Conservation (phyloP, 257 asterid genomes). For the Salvia hispanica region DNA sequence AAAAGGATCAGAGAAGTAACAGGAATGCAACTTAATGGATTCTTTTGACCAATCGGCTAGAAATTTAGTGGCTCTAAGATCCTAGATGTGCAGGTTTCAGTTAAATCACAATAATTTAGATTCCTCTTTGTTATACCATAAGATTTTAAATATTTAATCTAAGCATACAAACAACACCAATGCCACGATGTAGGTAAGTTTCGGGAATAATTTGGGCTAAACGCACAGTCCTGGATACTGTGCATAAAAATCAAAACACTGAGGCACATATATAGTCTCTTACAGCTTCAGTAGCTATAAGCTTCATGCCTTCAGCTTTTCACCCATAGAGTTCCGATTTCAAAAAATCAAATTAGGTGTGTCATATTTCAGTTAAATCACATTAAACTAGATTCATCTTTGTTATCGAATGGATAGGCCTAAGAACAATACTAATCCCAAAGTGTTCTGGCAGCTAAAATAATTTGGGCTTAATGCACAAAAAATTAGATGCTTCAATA, state of each 20-base stretch:
- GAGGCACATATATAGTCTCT: no score
- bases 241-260: no score
- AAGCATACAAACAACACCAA: not conserved
- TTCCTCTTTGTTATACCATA: slow-evolving; percentile 9
- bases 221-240: no score
- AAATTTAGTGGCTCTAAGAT: slow-evolving; percentile 5
- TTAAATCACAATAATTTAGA: slow-evolving; percentile 8
- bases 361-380: no score
- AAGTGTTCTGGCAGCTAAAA: not conserved
- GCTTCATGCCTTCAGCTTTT: no score
- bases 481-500: not conserved
- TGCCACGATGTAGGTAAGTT: not conserved
- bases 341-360: no score
- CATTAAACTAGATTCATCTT: no score
- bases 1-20: slow-evolving; percentile 19
- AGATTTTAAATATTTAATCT: not conserved
- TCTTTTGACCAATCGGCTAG: not conserved
- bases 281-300: no score
- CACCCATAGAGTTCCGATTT: no score
- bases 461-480: not conserved
- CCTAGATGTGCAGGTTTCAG: not conserved
- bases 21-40: not conserved
- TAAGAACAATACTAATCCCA: no score
- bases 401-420: no score
- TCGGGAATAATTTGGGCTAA: no score